Percentiles rank a stretch among this genome's conserved stretches.
These are phyloP conservation scores for Penicillium janthinellum DNA, from an alignment of 2,329 filamentous ascomycete species.

Conservation along the genomic window DNA sequence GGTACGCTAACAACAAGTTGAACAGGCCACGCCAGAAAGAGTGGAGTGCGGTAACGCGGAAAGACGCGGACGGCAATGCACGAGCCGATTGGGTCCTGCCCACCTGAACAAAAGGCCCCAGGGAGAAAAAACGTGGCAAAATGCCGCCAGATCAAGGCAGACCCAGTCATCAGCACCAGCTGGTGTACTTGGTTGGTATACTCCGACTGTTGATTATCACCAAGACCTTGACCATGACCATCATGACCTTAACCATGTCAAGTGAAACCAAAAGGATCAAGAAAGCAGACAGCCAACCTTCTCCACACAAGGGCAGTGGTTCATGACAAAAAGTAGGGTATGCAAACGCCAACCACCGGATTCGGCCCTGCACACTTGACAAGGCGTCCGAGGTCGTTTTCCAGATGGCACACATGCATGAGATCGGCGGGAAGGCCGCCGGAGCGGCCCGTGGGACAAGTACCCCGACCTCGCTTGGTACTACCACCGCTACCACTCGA, in stretches of 20 bases:
- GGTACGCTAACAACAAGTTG: constrained; percentile 14
- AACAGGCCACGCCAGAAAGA: constrained; percentile 21
- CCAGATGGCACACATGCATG: constrained; percentile 29
- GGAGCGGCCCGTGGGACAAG: constrained; percentile 33
- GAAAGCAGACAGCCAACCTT: neutral
- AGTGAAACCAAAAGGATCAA: neutral
- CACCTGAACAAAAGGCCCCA: neutral
- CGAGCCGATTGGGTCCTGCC: constrained; percentile 32
- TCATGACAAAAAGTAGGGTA: neutral
- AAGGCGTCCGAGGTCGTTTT: neutral
- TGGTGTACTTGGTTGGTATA: neutral
- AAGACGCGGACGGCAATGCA: constrained; percentile 40
- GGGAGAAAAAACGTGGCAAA: constrained; percentile 32
- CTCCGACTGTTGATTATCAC: neutral
- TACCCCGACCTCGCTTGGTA: constrained; percentile 21
- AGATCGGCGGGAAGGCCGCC: constrained; percentile 32
- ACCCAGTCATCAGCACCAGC: neutral
- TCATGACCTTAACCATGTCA: neutral
- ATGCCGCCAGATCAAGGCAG: constrained; percentile 10
- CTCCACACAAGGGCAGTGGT: neutral
- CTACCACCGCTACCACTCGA: neutral
- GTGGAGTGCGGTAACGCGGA: constrained; percentile 36
- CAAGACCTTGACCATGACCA: neutral
- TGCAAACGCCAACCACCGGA: neutral
- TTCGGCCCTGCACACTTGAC: constrained; percentile 1